Base-by-base conservation (phyloP, 2,329 filamentous ascomycete genomes). In the Aspergillus ustus region DNA sequence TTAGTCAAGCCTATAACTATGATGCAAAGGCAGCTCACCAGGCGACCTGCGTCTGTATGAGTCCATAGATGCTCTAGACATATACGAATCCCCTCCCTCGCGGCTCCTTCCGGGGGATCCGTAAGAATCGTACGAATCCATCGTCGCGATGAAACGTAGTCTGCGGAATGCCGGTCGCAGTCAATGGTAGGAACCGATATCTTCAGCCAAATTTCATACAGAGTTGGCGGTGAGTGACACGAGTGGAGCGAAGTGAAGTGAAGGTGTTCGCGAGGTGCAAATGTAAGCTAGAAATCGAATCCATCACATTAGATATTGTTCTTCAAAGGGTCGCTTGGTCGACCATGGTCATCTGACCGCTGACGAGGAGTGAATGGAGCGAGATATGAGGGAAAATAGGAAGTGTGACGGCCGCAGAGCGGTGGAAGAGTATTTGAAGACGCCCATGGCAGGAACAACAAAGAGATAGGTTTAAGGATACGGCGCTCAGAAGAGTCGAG, bases 61-160 rank as follows among this genome's bases (percentile, higher is more conserved):
- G 65, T 82, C 79, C n/a, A 69, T 66, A 5, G 69, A 66, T 8
- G 68, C 63, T 58, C 76, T 66, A n/a, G 72, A 63, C 67, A 69
- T 59, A 67, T 77, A 71, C 54, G 72, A 66, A 40, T 82, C 80
- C 46, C 74, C 76, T 48, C 73, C 76, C 45, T 81, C 78, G 19
- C 78, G 76, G 57, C 62, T 70, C 68, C 79, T 78, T 63, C 77
- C 76, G 15, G 80, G 79, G 34, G 80, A 82, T 13, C 73, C 77
- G 63, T 78, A 80, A n/a, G 69, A 70, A 56, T 82, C 80, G 62
- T 80, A 82, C 17, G 80, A 75, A 73, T 82, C 80, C 80, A 82
- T 82, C 29, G 66, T 28, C 29, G 31, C 34, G 22, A 9, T 4
- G 20, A n/a, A 19, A 19, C 11, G 11, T 5, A 8, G 25, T 7